A percentile compares a stretch with the other conserved stretches of the same genome.
Conservation (phyloP, 768 basidiomycete species). For the Xerocomellus dryophilus region DNA sequence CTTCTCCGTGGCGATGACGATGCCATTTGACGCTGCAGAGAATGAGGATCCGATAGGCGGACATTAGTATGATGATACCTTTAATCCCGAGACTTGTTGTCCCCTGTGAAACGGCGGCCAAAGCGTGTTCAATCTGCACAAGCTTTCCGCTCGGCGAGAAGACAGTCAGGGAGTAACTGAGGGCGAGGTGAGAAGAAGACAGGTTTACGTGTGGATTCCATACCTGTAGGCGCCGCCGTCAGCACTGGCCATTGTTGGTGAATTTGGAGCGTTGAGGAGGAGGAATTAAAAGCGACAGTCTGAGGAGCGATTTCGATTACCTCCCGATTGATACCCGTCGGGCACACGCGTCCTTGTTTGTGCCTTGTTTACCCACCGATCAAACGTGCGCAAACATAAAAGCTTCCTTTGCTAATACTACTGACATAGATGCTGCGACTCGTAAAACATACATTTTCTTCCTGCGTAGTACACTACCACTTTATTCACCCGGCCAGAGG, state of each 20-base stretch:
- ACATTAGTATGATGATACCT: conserved; percentile 51
- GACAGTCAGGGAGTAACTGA: conserved; percentile 96
- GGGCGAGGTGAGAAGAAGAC: conserved; percentile 18
- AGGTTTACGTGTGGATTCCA: conserved; percentile 16
- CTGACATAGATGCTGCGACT: too few species aligned
- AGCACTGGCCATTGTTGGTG: conserved; percentile 65
- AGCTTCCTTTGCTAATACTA: neutral
- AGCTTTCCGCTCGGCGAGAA: conserved; percentile 99
- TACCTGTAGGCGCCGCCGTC: conserved; percentile 81
- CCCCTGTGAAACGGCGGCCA: conserved; percentile 93
- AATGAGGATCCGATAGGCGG: conserved; percentile 20
- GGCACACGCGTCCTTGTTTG: conserved; percentile 31
- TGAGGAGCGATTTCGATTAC: conserved; percentile 18
- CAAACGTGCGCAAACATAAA: conserved; percentile 20
- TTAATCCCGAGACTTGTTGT: conserved; percentile 98
- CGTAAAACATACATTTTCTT: neutral
- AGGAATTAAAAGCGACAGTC: conserved; percentile 21
- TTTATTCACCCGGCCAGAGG: conserved; percentile 37
- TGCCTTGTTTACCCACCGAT: conserved; percentile 16
- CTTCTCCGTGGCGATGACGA: conserved; percentile 99
- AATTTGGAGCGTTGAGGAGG: conserved; percentile 11
- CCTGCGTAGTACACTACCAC: neutral
- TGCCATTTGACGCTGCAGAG: conserved; percentile 88
- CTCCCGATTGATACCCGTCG: conserved; percentile 23
- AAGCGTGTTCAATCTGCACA: conserved; percentile 99